Conservation (phyloP, 2,329 filamentous ascomycete species). For the Fusarium verticillioides region DNA sequence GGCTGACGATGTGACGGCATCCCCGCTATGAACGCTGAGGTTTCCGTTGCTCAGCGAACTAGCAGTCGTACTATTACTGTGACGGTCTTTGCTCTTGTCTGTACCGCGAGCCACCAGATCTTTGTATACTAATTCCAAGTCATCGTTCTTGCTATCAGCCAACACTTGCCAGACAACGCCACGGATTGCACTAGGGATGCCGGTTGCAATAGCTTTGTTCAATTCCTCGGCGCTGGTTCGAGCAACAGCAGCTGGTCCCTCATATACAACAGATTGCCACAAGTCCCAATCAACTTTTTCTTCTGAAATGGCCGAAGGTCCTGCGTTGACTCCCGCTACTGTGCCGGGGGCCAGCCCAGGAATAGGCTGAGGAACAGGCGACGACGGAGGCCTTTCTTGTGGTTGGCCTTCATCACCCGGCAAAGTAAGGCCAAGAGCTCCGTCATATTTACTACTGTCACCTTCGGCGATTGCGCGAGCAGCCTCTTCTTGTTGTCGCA, state of each 20-base stretch:
- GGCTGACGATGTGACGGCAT: slow-evolving; percentile 78
- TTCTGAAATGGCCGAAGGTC: slow-evolving; percentile 76
- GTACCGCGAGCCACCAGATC: slow-evolving; percentile 84
- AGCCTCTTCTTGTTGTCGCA: slow-evolving; percentile 79
- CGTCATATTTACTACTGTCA: slow-evolving; percentile 62
- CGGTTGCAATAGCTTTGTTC: slow-evolving; percentile 88
- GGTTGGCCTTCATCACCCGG: slow-evolving; percentile 42
- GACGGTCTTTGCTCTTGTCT: slow-evolving; percentile 77
- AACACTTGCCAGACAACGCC: slow-evolving; percentile 99
- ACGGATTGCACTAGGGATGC: slow-evolving; percentile 93
- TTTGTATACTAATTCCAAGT: slow-evolving; percentile 86
- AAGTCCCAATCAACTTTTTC: slow-evolving; percentile 96
- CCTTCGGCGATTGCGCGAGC: slow-evolving; percentile 60
- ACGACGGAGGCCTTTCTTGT: slow-evolving; percentile 51
- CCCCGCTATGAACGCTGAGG: slow-evolving; percentile 68
- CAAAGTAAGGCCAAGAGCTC: slow-evolving; percentile 36
- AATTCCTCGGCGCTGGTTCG: slow-evolving; percentile 90
- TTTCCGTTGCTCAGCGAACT: slow-evolving; percentile 65
- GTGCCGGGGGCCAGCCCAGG: slow-evolving; percentile 83
- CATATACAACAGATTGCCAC: slow-evolving; percentile 96
- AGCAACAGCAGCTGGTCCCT: slow-evolving; percentile 88
- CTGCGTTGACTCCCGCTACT: slow-evolving; percentile 81
- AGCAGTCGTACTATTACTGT: slow-evolving; percentile 64
- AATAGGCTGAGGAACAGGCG: slow-evolving; percentile 73
- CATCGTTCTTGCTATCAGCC: slow-evolving; percentile 93